Percentiles rank a stretch among this genome's conserved stretches.
These are phyloP conservation scores for Ogataea neopini DNA, from an alignment of 805 yeast species.

Conservation along the genomic window DNA sequence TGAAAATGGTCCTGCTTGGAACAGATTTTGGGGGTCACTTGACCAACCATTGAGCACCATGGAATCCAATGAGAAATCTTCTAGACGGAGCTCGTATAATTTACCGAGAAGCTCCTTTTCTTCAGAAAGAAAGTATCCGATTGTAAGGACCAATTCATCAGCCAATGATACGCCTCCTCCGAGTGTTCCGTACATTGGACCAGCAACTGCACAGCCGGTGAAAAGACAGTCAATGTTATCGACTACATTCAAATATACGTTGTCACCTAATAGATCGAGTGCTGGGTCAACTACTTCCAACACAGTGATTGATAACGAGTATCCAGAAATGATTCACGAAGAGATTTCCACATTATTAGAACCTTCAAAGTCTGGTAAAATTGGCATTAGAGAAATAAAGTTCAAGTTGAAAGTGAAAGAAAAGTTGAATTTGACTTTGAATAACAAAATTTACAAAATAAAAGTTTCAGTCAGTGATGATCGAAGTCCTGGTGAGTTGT, in stretches of 20 bases:
- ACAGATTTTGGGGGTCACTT: slow-evolving; percentile 34
- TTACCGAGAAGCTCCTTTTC: slow-evolving; percentile 7
- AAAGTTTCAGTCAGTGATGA: slow-evolving; percentile 19
- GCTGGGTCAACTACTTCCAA: slow-evolving; percentile 11
- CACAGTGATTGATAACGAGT: slow-evolving; percentile 15
- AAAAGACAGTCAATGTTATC: slow-evolving; percentile 12
- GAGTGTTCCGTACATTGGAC: slow-evolving; percentile 25
- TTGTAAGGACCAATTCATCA: slow-evolving; percentile 18
- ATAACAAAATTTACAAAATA: slow-evolving; percentile 29
- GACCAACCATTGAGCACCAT: slow-evolving; percentile 32
- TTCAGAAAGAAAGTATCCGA: slow-evolving; percentile 14
- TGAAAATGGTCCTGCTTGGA: slow-evolving; percentile 36
- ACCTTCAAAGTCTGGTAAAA: slow-evolving; percentile 2
- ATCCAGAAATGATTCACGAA: slow-evolving; percentile 1
- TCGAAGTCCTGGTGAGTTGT: slow-evolving; percentile 9
- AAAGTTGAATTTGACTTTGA: slow-evolving; percentile 14
- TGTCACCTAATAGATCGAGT: slow-evolving; percentile 9
- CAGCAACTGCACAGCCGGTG: slow-evolving; percentile 9
- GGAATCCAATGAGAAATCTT: slow-evolving; percentile 26
- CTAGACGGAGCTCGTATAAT: slow-evolving; percentile 24
- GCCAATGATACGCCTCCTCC: slow-evolving; percentile 20
- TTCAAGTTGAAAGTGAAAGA: slow-evolving; percentile 26
- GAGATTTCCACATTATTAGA: slow-evolving; percentile 3
- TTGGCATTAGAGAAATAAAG: slow-evolving; percentile 10
- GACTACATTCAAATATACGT: slow-evolving; percentile 10